A percentile compares a stretch with the other conserved stretches of the same genome.
These are phyloP conservation scores for Rhodotorula sp. DNA, from an alignment of 1,284 basidiomycete genomes.

Conservation along the genomic window DNA sequence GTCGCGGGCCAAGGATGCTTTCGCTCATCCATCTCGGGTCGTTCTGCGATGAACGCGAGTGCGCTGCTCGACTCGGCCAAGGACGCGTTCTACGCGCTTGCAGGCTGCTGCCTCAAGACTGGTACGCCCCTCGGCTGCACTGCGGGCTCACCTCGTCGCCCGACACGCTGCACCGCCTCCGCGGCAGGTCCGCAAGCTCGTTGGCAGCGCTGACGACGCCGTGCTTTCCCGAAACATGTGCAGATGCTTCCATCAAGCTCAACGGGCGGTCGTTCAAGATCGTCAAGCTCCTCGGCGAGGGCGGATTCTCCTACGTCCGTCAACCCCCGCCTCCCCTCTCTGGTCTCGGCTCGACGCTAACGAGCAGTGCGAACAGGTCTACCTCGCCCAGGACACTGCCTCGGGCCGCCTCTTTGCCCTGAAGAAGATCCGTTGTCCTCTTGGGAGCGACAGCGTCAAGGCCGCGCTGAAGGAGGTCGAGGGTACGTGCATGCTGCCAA, in stretches of 20 bases:
- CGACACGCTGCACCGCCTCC: background rate
- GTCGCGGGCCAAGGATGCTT: background rate
- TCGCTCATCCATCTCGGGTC: background rate
- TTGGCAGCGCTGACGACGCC: background rate
- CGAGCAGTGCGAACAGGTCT: constrained; percentile 54
- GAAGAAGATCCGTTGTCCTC: constrained; percentile 64
- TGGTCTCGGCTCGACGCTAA: background rate
- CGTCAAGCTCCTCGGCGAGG: constrained; percentile 85
- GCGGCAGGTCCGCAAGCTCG: background rate
- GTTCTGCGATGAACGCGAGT: constrained; percentile 4
- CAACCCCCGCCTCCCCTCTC: background rate
- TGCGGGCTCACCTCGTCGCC: background rate
- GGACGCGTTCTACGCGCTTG: constrained; percentile 73
- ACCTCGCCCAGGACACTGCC: constrained; percentile 44
- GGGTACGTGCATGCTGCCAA: constrained; percentile 1
- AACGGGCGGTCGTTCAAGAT: constrained; percentile 91
- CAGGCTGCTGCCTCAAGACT: constrained; percentile 70
- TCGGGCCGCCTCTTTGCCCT: constrained; percentile 80
- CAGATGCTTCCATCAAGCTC: constrained; percentile 82
- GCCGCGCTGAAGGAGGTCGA: constrained; percentile 46
- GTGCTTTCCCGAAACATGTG: too few species aligned
- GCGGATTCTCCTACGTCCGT: constrained; percentile 86
- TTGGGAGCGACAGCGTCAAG: constrained; percentile 42
- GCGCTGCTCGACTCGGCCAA: constrained; percentile 68
- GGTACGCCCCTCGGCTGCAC: constrained; percentile 15